phyloP scores from a whole-genome alignment of 2,329 filamentous ascomycete genomes.

The Colletotrichum lupini region DNA sequence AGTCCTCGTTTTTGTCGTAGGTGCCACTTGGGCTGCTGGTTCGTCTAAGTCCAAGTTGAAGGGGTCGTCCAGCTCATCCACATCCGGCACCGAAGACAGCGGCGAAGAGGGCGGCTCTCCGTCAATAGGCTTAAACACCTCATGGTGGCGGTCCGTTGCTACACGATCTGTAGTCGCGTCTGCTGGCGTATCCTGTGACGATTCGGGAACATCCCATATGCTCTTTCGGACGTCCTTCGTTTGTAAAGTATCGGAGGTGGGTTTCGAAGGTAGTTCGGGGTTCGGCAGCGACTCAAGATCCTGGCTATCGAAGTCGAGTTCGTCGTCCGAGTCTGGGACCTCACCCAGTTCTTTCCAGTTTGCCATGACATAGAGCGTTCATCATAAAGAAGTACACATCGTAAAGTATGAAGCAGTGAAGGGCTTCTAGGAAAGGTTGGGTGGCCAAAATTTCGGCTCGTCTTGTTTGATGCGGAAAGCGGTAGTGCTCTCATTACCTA shows the following conservation, averaged over 20 bases:
- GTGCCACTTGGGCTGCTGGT: not conserved
- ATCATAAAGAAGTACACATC: conserved; percentile 34
- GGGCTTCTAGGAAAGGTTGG: not conserved
- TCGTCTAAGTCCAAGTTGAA: conserved; percentile 7
- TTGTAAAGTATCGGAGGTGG: conserved; percentile 1
- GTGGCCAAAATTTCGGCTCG: not conserved
- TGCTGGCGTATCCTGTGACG: conserved; percentile 34
- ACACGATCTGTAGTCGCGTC: not conserved
- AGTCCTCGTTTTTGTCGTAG: not conserved
- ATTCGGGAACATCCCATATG: conserved; percentile 51
- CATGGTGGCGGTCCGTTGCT: not conserved
- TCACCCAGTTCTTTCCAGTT: conserved; percentile 63
- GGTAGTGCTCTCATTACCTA: conserved; percentile 25
- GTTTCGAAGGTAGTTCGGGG: not conserved
- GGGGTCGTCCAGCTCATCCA: conserved; percentile 40
- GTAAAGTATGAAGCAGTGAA: not conserved
- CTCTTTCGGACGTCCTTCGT: conserved; percentile 36
- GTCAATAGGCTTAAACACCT: not conserved
- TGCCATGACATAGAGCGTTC: conserved; percentile 48
- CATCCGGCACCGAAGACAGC: conserved; percentile 46
- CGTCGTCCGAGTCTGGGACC: conserved; percentile 63
- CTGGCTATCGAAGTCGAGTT: conserved; percentile 54
- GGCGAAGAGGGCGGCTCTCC: conserved; percentile 45
- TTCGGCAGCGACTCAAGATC: conserved; percentile 19
- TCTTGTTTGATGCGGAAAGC: not conserved